These are phyloP conservation scores for Populus davidiana DNA, from an alignment of 345 rosid genomes.

Conservation along the genomic window DNA sequence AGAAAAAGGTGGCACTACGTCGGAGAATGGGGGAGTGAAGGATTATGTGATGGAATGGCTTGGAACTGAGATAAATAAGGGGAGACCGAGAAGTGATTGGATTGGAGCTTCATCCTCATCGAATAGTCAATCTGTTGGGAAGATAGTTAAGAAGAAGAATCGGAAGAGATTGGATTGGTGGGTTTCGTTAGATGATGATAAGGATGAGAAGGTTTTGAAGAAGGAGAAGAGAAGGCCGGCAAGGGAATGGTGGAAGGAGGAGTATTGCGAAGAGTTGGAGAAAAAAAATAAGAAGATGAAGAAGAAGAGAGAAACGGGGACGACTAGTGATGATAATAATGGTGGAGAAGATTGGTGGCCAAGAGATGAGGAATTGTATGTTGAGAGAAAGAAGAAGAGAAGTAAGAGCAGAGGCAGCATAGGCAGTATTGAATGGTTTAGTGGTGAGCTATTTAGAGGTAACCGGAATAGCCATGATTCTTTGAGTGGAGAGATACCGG, in stretches of 20 bases:
- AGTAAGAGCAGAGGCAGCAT: constrained; percentile 57
- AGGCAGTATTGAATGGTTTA: constrained; percentile 82
- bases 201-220: constrained; percentile 43
- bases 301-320: constrained; percentile 36
- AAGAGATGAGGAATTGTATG: constrained; percentile 44
- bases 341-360: constrained; percentile 61
- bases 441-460: constrained; percentile 67
- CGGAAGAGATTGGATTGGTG: constrained; percentile 80
- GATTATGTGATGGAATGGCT: constrained; percentile 95
- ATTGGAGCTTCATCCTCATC: constrained; percentile 40
- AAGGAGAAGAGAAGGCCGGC: constrained; percentile 68
- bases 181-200: constrained; percentile 72
- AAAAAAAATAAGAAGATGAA: constrained; percentile 63
- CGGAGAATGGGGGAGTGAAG: constrained; percentile 52
- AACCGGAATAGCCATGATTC: constrained; percentile 59
- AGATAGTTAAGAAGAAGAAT: constrained; percentile 47
- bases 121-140: constrained; percentile 16
- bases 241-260: constrained; percentile 98
- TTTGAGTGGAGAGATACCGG: constrained; percentile 64
- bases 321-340: constrained; percentile 27
- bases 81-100: constrained; percentile 78
- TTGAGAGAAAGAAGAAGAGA: constrained; percentile 53
- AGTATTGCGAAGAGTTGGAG: constrained; percentile 73
- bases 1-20: not conserved
- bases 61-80: constrained; percentile 76